A percentile compares a stretch with the other conserved stretches of the same genome.
phyloP scores from a whole-genome alignment of 2,329 filamentous ascomycete genomes.

The Fonsecaea erecta region DNA sequence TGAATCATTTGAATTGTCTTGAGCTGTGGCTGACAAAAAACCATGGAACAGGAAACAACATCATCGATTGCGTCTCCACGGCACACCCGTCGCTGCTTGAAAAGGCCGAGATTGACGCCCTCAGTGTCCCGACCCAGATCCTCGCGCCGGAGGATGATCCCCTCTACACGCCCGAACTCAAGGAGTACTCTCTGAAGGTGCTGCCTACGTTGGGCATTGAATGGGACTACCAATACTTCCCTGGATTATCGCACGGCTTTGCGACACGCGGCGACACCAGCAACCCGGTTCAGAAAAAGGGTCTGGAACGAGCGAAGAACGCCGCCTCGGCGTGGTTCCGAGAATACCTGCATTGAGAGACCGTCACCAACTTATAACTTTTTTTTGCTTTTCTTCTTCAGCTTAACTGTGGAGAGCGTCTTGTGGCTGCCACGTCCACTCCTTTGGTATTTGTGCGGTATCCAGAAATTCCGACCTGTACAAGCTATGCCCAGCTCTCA shows the following conservation, averaged over 20 bases:
- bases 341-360: conserved; percentile 12
- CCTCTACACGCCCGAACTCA: conserved; percentile 53
- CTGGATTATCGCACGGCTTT: conserved; percentile 55
- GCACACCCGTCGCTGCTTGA: conserved; percentile 54
- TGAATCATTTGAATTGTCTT: not conserved
- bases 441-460: not conserved
- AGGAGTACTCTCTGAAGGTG: conserved; percentile 48
- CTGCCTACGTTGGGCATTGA: conserved; percentile 47
- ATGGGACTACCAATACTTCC: conserved; percentile 59
- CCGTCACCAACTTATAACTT: not conserved
- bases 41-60: conserved; percentile 31
- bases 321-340: conserved; percentile 53
- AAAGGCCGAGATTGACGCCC: conserved; percentile 52
- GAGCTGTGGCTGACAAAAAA: not conserved
- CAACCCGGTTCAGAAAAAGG: conserved; percentile 49
- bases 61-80: conserved; percentile 54
- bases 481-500: not conserved
- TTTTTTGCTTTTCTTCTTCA: not conserved
- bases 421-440: not conserved
- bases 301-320: conserved; percentile 55
- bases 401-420: not conserved
- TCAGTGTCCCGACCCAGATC: conserved; percentile 56
- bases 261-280: conserved; percentile 50
- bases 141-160: conserved; percentile 57
- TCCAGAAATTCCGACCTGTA: not conserved